Base-by-base conservation (phyloP, 2,329 filamentous ascomycete species). In the Colletotrichum liriopes region DNA sequence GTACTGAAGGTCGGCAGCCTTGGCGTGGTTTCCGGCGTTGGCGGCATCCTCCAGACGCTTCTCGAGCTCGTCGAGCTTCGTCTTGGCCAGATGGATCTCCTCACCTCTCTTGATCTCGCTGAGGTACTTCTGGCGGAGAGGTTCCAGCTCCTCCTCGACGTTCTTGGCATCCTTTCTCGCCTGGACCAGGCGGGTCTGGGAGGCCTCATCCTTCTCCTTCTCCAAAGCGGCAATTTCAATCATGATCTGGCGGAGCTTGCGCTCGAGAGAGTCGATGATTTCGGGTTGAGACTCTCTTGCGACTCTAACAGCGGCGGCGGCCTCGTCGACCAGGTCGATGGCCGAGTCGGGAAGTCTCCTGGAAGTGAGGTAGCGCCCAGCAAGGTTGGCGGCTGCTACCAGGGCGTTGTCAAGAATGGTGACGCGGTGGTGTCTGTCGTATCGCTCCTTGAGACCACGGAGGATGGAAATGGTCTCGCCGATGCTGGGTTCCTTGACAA, bases 341-440 rank as follows among this genome's bases (percentile, higher is more conserved):
- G 96, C 96, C 4, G 96, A 99, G 82, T 99, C 96, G 3, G 96
- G 96, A 74, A 99, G 90, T 79, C 96, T 91, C 76, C 96, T 90
- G 61, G 93, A 92, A 1, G 96, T 99, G 65, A 99, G 91, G 78
- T 99, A 99, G 68, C 96, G 93, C 59, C 96, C 94, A 18, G 96
- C 96, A 64, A 99, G 90, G 67, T 92, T 97, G n/a, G 96, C 94
- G 6, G 96, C 91, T 61, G 95, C 90, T 20, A 99, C 96, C 74
- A 99, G 93, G 74, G 96, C 96, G 78, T 92, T 94, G 79, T 99
- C 96, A 54, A 96, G 91, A 76, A 99, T 99, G 76, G 92, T 98
- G 78, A 99, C 96, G 87, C 96, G 95, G 82, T 99, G 96, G 83
- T 99, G 96, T 61, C 97, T 94, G 84, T 99, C 96, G 84, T 98